A percentile compares a stretch with the other conserved stretches of the same genome.
These are phyloP conservation scores for Pelargonium nanum DNA, from an alignment of 345 rosid genomes.

Conservation along the genomic window DNA sequence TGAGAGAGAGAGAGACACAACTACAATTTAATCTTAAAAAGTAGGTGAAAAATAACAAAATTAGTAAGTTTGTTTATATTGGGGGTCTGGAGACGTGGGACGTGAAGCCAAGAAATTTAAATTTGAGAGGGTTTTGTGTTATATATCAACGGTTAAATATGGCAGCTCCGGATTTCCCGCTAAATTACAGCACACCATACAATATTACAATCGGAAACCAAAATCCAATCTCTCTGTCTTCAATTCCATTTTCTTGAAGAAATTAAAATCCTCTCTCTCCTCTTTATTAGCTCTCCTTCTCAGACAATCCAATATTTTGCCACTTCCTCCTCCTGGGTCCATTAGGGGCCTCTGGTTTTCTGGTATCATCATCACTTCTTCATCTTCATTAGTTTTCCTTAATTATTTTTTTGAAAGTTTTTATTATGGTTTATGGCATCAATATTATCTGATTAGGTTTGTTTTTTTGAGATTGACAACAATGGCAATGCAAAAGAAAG, in stretches of 20 bases:
- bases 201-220: neutral
- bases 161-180: neutral
- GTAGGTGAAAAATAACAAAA: too few species aligned
- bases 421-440: neutral
- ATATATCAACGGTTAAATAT: too few species aligned
- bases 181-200: neutral
- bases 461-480: neutral
- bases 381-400: neutral
- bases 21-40: too few species aligned
- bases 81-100: too few species aligned
- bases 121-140: too few species aligned
- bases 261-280: too few species aligned
- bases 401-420: too few species aligned
- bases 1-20: too few species aligned
- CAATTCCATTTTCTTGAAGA: slow-evolving; percentile 1
- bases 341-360: neutral
- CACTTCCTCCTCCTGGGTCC: neutral
- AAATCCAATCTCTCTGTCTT: neutral
- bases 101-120: too few species aligned
- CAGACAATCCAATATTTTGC: neutral
- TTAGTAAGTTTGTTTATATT: too few species aligned
- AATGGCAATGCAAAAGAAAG: neutral
- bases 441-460: neutral
- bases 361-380: neutral
- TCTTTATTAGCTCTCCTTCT: too few species aligned